Evolutionary conservation across 371 early-diverging fungal genomes (phyloP), one percentile per base, ranked within the genome.

Genomic region (Mucor mucedo): DNA sequence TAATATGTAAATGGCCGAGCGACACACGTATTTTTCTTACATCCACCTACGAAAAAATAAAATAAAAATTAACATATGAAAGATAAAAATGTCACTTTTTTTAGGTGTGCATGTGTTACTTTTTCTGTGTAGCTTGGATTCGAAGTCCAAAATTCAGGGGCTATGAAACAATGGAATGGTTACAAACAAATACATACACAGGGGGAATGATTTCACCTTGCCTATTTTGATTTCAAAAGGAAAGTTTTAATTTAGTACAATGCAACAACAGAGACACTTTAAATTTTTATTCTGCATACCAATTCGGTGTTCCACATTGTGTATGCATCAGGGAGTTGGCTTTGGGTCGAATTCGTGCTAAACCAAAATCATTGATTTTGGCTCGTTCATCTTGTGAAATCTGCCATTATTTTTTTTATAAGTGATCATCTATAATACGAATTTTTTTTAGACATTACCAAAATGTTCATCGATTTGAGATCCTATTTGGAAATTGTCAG

Each of bases 401-500:
- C 84, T 86, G 21, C 21, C 21, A 1, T 21, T 21, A 21, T 21
- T 21, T 21, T 21, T 21, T 21, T 40, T 39, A 2, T 28, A 39
- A 5, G 42, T 56, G n/a, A 5, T 14, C 13, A 38, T 29, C 14
- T 29, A 28, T 28, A n/a, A 1, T 5, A 39, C n/a, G 29, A 39
- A 13, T 2, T 29, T 1, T 30, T 0, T 3, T 42, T 11, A 29
- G 11, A 16, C 49, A 14, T 48, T 72, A 89, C 89, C 66, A 92
- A 66, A 30, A 91, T 87, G 60, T 91, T 95, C 88, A 90, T 89
- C 11, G 94, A 94, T 74, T 95, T 95, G 47, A 94, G 79, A 66
- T 94, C 95, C 72, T 73, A 48, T 33, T 3, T 50, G 30, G 10
- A 50, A 50, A 27, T n/a, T 47, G n/a, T 5, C 5, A 7, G 14